Percentiles rank a stretch among this genome's conserved stretches.
Conservation (phyloP, 208 protist genomes). For the Herpetomonas muscarum region DNA sequence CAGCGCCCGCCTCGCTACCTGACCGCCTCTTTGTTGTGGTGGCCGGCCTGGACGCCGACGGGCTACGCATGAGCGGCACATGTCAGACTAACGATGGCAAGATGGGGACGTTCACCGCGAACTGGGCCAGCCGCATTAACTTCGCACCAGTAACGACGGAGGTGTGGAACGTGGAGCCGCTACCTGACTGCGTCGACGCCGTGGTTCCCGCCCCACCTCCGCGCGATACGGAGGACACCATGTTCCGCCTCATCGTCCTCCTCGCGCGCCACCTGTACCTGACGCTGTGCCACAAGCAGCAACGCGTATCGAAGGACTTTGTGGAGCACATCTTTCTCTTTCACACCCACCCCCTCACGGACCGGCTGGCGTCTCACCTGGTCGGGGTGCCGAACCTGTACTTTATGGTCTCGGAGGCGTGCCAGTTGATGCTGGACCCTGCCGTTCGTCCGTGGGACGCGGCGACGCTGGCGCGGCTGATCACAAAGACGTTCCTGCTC, state of each 20-base stretch:
- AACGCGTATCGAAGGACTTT: constrained; percentile 36
- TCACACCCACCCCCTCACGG: constrained; percentile 66
- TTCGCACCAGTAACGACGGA: constrained; percentile 54
- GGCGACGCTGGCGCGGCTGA: constrained; percentile 52
- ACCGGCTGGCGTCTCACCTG: constrained; percentile 45
- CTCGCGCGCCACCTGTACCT: constrained; percentile 85
- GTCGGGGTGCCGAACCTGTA: constrained; percentile 44
- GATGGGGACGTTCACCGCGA: constrained; percentile 47
- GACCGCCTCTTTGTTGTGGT: constrained; percentile 30
- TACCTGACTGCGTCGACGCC: constrained; percentile 68
- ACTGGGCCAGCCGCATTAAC: constrained; percentile 31
- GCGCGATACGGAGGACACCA: constrained; percentile 40
- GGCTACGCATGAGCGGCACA: constrained; percentile 57
- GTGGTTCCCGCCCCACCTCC: constrained; percentile 38
- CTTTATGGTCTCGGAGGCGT: constrained; percentile 55
- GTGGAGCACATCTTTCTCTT: constrained; percentile 65
- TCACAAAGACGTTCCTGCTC: constrained; percentile 63
- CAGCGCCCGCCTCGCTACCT: not conserved
- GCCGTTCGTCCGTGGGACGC: constrained; percentile 72
- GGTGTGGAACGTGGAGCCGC: constrained; percentile 61
- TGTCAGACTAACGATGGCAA: constrained; percentile 55
- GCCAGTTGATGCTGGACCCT: constrained; percentile 55
- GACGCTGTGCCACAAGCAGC: constrained; percentile 51
- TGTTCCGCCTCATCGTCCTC: constrained; percentile 83
- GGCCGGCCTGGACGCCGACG: constrained; percentile 65